Percentiles rank a stretch among this genome's conserved stretches.
These are phyloP conservation scores for Hyaloscypha finlandica DNA, from an alignment of 495 filamentous ascomycete genomes.

Conservation along the genomic window DNA sequence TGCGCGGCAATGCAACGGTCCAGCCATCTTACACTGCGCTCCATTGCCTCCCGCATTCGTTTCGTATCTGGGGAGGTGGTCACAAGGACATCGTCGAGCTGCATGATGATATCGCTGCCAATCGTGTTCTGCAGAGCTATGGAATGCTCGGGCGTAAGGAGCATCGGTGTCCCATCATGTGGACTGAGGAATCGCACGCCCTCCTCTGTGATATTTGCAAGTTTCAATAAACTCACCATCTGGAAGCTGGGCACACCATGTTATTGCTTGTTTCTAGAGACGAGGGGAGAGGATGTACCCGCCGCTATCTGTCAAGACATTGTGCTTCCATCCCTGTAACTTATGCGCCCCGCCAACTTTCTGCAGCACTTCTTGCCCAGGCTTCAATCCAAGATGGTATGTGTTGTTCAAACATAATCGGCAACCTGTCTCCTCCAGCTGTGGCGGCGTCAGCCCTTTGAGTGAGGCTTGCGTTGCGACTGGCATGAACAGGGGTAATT, in stretches of 20 bases:
- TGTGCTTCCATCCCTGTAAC: slow-evolving; percentile 91
- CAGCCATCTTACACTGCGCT: slow-evolving; percentile 96
- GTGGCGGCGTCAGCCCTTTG: slow-evolving; percentile 91
- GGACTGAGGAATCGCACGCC: slow-evolving; percentile 93
- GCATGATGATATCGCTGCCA: slow-evolving; percentile 99
- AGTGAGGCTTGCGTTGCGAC: slow-evolving; percentile 97
- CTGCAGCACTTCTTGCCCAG: slow-evolving; percentile 85
- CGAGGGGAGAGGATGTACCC: slow-evolving; percentile 63
- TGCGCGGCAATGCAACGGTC: slow-evolving; percentile 95
- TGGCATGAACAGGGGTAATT: slow-evolving; percentile 95
- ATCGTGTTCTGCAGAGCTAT: slow-evolving; percentile 96
- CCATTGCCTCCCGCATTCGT: slow-evolving; percentile 93
- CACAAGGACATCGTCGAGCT: slow-evolving; percentile 94
- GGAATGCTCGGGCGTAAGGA: slow-evolving; percentile 95
- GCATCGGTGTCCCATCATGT: slow-evolving; percentile 95
- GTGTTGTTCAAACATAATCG: slow-evolving; percentile 95
- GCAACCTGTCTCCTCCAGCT: slow-evolving; percentile 85
- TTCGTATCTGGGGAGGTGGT: slow-evolving; percentile 87
- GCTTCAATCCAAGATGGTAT: slow-evolving; percentile 93
- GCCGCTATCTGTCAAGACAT: slow-evolving; percentile 95
- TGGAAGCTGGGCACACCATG: slow-evolving; percentile 68
- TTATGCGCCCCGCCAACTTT: slow-evolving; percentile 89
- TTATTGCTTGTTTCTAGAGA: slow-evolving; percentile 11
- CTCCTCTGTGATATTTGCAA: slow-evolving; percentile 92
- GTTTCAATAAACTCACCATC: slow-evolving; percentile 95